phyloP scores from a whole-genome alignment of 768 basidiomycete genomes.

The Mycena kentingensis region DNA sequence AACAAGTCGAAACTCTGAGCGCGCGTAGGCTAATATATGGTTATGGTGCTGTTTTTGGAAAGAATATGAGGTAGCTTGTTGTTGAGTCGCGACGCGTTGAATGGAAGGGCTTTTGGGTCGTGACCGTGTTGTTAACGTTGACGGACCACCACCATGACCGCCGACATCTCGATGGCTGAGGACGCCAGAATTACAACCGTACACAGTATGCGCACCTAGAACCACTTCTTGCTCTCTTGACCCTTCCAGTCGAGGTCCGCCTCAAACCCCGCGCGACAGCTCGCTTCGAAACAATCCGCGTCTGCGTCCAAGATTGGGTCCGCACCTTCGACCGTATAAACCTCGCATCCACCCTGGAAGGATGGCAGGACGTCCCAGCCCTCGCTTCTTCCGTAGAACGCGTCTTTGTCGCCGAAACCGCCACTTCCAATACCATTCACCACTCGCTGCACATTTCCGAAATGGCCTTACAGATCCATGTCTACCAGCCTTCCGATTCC shows the following conservation, averaged over 20 bases:
- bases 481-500: constrained; percentile 78
- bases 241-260: constrained; percentile 75
- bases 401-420: constrained; percentile 65
- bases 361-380: constrained; percentile 78
- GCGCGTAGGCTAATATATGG: no score
- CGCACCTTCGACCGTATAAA: constrained; percentile 64
- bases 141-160: constrained; percentile 27
- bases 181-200: constrained; percentile 57
- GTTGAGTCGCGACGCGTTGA: background rate
- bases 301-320: constrained; percentile 58
- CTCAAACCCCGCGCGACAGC: constrained; percentile 66
- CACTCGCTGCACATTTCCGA: constrained; percentile 61
- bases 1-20: no score
- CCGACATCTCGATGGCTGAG: constrained; percentile 13
- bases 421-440: constrained; percentile 39
- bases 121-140: constrained; percentile 14
- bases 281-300: constrained; percentile 75
- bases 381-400: constrained; percentile 75
- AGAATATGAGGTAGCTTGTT: background rate
- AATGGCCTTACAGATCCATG: constrained; percentile 74
- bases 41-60: no score
- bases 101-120: background rate
- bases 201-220: constrained; percentile 48
- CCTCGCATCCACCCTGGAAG: constrained; percentile 69
- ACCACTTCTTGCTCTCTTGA: background rate